phyloP scores from a whole-genome alignment of 371 early-diverging fungal genomes.

The Choanephora cucurbitarum region DNA sequence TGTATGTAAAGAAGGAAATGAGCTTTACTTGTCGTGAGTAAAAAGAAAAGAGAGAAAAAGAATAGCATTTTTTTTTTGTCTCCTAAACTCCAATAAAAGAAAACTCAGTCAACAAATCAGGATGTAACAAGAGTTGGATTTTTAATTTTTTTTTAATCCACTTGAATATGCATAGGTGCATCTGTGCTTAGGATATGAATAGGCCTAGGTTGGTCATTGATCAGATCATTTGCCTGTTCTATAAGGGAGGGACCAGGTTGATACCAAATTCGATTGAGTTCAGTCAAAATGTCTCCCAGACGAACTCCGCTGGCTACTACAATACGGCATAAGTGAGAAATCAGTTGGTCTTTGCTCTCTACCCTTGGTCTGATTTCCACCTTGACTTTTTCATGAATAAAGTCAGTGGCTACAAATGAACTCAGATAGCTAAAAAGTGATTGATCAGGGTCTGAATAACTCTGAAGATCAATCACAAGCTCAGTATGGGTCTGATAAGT shows the following conservation, averaged over 20 bases:
- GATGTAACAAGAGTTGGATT: not conserved
- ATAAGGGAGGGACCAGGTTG: conserved; percentile 34
- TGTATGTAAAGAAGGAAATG: too few relatives aligned
- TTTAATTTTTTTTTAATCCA: conserved; percentile 3
- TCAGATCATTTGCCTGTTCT: conserved; percentile 34
- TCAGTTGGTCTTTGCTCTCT: conserved; percentile 44
- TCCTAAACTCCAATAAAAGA: not conserved
- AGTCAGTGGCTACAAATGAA: conserved; percentile 44
- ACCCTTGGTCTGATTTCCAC: conserved; percentile 44
- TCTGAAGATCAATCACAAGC: conserved; percentile 43
- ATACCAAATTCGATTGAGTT: conserved; percentile 42
- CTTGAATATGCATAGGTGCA: conserved; percentile 31
- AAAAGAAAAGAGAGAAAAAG: not conserved
- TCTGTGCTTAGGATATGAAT: conserved; percentile 42
- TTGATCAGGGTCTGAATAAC: conserved; percentile 36
- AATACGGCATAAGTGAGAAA: conserved; percentile 32
- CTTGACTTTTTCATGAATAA: conserved; percentile 36
- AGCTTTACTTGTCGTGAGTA: too few relatives aligned
- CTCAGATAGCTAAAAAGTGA: conserved; percentile 33
- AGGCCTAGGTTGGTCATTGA: conserved; percentile 41
- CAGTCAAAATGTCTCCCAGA: conserved; percentile 36
- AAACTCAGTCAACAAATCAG: too few relatives aligned
- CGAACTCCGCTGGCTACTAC: conserved; percentile 31
- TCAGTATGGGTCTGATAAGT: conserved; percentile 37
- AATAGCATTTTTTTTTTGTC: not conserved